Percentiles rank a stretch among this genome's conserved stretches.
Evolutionary conservation across 352 stramenopile species (phyloP).

Genomic region (Phytophthora chlamydospora): DNA sequence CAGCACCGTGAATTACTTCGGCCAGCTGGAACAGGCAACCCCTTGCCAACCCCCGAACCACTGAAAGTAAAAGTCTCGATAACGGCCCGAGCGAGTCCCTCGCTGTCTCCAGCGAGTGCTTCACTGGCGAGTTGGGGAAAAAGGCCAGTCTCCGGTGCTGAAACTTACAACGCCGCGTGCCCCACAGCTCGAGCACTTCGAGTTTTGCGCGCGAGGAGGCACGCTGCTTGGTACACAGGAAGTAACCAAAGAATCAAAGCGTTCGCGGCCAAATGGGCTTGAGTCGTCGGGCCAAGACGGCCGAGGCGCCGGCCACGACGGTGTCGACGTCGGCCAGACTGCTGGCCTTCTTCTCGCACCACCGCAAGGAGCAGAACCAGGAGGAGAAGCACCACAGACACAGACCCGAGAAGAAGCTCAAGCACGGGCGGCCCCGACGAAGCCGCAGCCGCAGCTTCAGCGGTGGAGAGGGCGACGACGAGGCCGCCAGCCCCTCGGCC

Average conservation of each 20-base stretch:
- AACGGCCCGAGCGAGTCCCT: too few species aligned
- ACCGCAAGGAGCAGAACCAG: conserved; percentile 18
- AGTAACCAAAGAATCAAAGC: too few species aligned
- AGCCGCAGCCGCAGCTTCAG: conserved; percentile 32
- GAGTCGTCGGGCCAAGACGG: conserved; percentile 31
- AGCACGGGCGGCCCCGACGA: conserved; percentile 6
- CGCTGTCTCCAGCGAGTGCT: too few species aligned
- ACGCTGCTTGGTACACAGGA: too few species aligned
- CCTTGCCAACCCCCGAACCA: too few species aligned
- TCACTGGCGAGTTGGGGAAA: neutral
- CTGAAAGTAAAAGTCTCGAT: too few species aligned
- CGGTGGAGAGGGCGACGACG: conserved; percentile 23
- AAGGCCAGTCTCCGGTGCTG: neutral
- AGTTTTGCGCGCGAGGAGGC: neutral
- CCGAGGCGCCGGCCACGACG: conserved; percentile 7
- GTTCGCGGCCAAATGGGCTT: conserved; percentile 25
- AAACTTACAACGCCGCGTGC: neutral
- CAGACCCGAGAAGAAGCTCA: conserved; percentile 17
- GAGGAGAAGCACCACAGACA: conserved; percentile 9
- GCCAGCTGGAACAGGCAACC: too few species aligned
- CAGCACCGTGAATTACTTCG: too few species aligned
- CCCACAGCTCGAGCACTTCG: neutral
- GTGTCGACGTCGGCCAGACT: conserved; percentile 27
- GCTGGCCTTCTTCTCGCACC: conserved; percentile 40
- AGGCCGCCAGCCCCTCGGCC: neutral